Percentiles rank a stretch among this genome's conserved stretches.
phyloP scores from a whole-genome alignment of 2,329 filamentous ascomycete genomes.

The Diatrype stigma region DNA sequence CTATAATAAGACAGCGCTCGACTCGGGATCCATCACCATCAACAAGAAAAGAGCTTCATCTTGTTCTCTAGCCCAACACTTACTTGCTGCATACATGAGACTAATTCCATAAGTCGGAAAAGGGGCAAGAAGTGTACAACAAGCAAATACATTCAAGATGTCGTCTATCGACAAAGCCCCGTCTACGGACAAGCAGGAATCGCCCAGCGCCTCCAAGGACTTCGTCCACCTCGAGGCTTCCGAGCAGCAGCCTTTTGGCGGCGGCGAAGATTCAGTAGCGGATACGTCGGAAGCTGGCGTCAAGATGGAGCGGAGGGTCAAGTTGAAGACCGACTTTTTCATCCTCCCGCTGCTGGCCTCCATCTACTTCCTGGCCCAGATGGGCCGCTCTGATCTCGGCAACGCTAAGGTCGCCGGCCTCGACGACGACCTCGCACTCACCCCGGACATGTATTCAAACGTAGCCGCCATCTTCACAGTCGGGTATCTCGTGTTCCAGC shows the following conservation, averaged over 20 bases:
- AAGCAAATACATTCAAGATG: neutral
- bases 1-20: too few relatives aligned
- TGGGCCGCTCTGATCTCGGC: constrained; percentile 20
- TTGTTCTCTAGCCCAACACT: too few relatives aligned
- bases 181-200: neutral
- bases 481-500: constrained; percentile 18
- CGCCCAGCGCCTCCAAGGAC: neutral
- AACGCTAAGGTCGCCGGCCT: constrained; percentile 23
- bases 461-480: constrained; percentile 16
- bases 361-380: neutral
- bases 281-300: neutral
- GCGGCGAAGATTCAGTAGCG: neutral
- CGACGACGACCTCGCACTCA: constrained; percentile 14
- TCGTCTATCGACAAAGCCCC: neutral
- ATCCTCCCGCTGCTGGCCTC: neutral
- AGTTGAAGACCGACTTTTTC: neutral
- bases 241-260: neutral
- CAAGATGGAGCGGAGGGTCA: neutral
- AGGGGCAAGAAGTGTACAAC: neutral
- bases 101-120: neutral
- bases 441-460: constrained; percentile 14
- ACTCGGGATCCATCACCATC: too few relatives aligned
- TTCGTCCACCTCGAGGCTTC: neutral
- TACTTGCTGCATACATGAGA: neutral
- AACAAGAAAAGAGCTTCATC: too few relatives aligned